A percentile compares a stretch with the other conserved stretches of the same genome.
phyloP scores from a whole-genome alignment of 805 yeast genomes.

The Wickerhamiella qilinensis region DNA sequence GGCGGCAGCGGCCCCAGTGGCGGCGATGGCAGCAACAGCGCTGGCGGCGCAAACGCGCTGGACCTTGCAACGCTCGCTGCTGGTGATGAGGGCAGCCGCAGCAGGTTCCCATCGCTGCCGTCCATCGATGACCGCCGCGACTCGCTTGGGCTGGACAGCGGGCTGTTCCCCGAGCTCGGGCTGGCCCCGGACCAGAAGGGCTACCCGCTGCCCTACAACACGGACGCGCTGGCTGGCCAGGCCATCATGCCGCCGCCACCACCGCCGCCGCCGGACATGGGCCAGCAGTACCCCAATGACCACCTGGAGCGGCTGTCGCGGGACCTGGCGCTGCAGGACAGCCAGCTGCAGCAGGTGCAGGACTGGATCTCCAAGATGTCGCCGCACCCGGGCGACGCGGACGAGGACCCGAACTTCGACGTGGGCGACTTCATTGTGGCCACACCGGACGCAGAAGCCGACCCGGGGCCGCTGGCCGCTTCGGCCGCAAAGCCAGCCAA shows the following conservation, averaged over 20 bases:
- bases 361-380: conserved; percentile 16
- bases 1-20: too few relatives aligned
- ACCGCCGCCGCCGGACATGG: neutral
- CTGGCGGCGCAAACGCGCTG: too few relatives aligned
- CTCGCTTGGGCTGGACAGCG: too few relatives aligned
- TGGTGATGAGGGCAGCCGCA: too few relatives aligned
- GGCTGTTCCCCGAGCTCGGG: neutral
- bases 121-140: too few relatives aligned
- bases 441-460: conserved; percentile 2
- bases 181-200: neutral
- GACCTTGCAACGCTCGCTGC: too few relatives aligned
- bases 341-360: conserved; percentile 18
- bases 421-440: conserved; percentile 17
- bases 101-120: too few relatives aligned
- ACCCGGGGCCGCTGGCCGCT: too few relatives aligned
- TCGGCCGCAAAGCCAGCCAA: too few relatives aligned
- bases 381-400: conserved; percentile 1
- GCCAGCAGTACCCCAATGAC: conserved; percentile 3
- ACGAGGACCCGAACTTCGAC: conserved; percentile 9
- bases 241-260: neutral
- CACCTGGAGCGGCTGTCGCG: conserved; percentile 15
- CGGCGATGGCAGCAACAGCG: too few relatives aligned
- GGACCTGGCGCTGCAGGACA: conserved; percentile 17
- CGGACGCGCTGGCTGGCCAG: neutral
- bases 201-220: neutral